Percentiles rank a stretch among this genome's conserved stretches.
These are phyloP conservation scores for Boletus speciosus DNA, from an alignment of 768 basidiomycete genomes.

Conservation along the genomic window DNA sequence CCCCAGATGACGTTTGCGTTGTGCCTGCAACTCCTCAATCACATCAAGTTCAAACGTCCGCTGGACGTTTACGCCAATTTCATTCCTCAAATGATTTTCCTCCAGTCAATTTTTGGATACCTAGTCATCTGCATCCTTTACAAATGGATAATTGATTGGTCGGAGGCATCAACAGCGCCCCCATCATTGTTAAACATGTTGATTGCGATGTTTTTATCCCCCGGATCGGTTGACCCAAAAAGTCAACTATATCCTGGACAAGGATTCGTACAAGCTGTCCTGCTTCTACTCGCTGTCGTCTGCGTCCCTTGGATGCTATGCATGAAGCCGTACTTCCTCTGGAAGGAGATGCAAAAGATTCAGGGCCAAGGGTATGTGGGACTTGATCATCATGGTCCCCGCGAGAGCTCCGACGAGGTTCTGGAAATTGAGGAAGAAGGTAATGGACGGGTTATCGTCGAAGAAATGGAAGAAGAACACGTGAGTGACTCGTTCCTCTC, in stretches of 20 bases:
- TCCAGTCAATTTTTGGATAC: slow-evolving; percentile 98
- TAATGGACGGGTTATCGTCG: slow-evolving; percentile 67
- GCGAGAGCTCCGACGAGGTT: slow-evolving; percentile 55
- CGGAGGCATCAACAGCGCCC: slow-evolving; percentile 58
- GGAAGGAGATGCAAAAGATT: slow-evolving; percentile 84
- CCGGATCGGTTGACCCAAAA: slow-evolving; percentile 68
- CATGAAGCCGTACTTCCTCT: slow-evolving; percentile 87
- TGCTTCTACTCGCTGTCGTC: slow-evolving; percentile 73
- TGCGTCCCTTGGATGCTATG: slow-evolving; percentile 96
- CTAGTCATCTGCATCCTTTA: slow-evolving; percentile 90
- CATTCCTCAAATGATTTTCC: slow-evolving; percentile 94
- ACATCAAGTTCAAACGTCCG: slow-evolving; percentile 85
- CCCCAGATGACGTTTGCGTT: slow-evolving; percentile 96
- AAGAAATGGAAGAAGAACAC: slow-evolving; percentile 65
- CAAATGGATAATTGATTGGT: slow-evolving; percentile 98
- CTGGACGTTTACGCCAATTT: slow-evolving; percentile 92
- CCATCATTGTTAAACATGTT: slow-evolving; percentile 95
- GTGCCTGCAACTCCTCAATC: slow-evolving; percentile 94
- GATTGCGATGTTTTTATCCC: slow-evolving; percentile 93
- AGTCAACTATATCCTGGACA: slow-evolving; percentile 85
- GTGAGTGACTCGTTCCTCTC: slow-evolving; percentile 43
- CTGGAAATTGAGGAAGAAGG: slow-evolving; percentile 82
- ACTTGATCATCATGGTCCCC: slow-evolving; percentile 54
- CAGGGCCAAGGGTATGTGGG: slow-evolving; percentile 83
- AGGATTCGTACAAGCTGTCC: slow-evolving; percentile 71